Evolutionary conservation across 176 grass and related monocot genomes (phyloP), one percentile per base, ranked within the genome.

Genomic region (Oryza meridionalis): DNA sequence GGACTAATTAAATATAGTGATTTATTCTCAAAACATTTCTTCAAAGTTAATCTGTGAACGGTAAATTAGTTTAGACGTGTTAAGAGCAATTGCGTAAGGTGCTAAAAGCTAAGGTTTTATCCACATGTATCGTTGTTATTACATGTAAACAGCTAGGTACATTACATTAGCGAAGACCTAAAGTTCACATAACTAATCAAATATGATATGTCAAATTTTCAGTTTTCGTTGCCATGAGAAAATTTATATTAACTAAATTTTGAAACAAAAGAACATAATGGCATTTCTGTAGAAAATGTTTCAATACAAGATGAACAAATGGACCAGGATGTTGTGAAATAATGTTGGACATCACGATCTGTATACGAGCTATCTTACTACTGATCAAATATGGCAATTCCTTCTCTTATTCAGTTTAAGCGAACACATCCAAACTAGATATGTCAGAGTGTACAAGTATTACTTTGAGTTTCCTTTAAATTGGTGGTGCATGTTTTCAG

Each of bases 351-450:
- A 22, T 25, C 26, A 47, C 10, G 12, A 33, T 65, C 26, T 7
- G 6, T 26, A 65, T 6, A 63, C 33, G 26, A 40, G 21, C 0
- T 0, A 62, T 11, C 14, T 11, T 0, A 26, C 19, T 16, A 65
- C 17, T 49, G 65, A 45, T 5, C 29, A 65, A 65, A 16, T 13
- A 3, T 22, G 11, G 65, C 7, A 66, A 67, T 29, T 37, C 5
- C 43, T 29, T 5, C 50, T 22, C 68, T 71, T 38, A 35, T 59
- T 61, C 29, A 51, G 21, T 84, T 84, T 76, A 76, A 67, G 13
- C 21, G 53, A 76, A 25, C 44, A 84, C 1, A 25, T n/a, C 44
- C 29, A 27, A 83, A 71, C 51, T 61, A 33, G 40, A 31, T 32
- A 74, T 47, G 15, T 22, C 42, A 29, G 19, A 21, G 3, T 7